Base-by-base conservation (phyloP, 305 asterid genomes). In the Fraxinus floribunda region DNA sequence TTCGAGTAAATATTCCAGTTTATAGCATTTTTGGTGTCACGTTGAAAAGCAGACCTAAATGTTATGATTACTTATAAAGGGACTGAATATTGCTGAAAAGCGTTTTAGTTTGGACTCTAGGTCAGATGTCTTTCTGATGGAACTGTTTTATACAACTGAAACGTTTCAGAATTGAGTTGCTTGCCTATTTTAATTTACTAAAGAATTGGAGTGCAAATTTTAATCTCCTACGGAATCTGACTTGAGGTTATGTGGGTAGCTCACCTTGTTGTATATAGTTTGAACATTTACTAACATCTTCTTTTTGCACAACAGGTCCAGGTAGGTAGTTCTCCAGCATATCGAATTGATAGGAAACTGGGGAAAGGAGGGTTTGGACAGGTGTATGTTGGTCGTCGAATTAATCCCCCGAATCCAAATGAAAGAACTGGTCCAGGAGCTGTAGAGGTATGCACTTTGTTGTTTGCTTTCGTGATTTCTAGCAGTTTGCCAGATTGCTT, bases 311-410 rank as follows among this genome's bases (percentile, higher is more conserved):
- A 78, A 85, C 88, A 93, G 97, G 95, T 93, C 79, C 92, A 88
- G 86, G 92, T 93, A 76, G 95, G 92, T 71, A 88, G 91, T 77
- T 93, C 97, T 77, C 97, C 94, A 44, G 74, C 86, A 2, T 93
- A 93, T 82, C 82, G 85, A 78, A 78, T 88, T 80, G 97, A 89
- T 41, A 87, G 79, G 82, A 93, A 90, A 89, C 91, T 93, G 78
- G 97, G 97, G 34, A 92, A 93, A 84, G 97, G 97, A 84, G 97
- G 96, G 77, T 93, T 93, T 83, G 98, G 98, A 44, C 97, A 93
- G 85, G 98, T 93, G 49, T 92, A 85, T 87, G 93, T 93, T 35
- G 97, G 97, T 84, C 91, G 94, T 5, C 89, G 93, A 41, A 73
- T 89, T 82, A 89, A 87, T 85, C 90, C 92, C 4, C 83, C 92